Evolutionary conservation across 2,329 filamentous ascomycete species (phyloP).

Genomic region (Sclerotinia borealis): DNA sequence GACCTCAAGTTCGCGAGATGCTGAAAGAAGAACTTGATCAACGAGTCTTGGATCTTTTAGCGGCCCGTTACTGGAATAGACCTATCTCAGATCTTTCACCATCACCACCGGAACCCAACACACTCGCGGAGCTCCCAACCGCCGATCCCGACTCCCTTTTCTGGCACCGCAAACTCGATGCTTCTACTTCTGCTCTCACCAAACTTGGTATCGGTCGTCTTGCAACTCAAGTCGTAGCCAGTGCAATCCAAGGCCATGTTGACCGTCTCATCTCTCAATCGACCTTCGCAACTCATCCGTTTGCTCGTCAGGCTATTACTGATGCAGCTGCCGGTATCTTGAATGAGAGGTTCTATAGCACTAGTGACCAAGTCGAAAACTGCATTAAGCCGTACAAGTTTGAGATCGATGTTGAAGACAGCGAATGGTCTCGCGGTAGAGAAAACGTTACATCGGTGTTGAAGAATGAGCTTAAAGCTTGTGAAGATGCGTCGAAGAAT

Average conservation of each 20-base stretch:
- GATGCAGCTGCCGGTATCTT: constrained; percentile 86
- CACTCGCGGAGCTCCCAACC: constrained; percentile 72
- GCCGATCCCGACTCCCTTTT: constrained; percentile 79
- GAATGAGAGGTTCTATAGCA: constrained; percentile 93
- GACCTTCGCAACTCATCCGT: constrained; percentile 84
- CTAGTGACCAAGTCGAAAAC: constrained; percentile 95
- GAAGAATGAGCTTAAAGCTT: constrained; percentile 82
- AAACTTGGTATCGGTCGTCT: constrained; percentile 90
- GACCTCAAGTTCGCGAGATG: constrained; percentile 80
- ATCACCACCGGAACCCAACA: constrained; percentile 61
- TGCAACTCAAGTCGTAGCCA: constrained; percentile 85
- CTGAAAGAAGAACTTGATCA: constrained; percentile 92
- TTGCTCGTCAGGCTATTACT: constrained; percentile 85
- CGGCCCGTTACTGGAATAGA: constrained; percentile 95
- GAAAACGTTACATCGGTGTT: constrained; percentile 76
- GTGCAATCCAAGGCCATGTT: constrained; percentile 78
- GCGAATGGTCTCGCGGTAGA: constrained; percentile 79
- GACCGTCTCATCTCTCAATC: constrained; percentile 72
- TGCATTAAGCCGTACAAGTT: constrained; percentile 99
- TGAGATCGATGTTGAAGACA: constrained; percentile 88
- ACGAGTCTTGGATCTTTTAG: constrained; percentile 85
- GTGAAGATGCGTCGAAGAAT: constrained; percentile 68
- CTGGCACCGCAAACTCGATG: constrained; percentile 92
- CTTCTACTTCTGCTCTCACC: constrained; percentile 81
- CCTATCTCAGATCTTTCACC: constrained; percentile 77